These are phyloP conservation scores for Boletus fagicola DNA, from an alignment of 768 basidiomycete genomes.

Conservation along the genomic window DNA sequence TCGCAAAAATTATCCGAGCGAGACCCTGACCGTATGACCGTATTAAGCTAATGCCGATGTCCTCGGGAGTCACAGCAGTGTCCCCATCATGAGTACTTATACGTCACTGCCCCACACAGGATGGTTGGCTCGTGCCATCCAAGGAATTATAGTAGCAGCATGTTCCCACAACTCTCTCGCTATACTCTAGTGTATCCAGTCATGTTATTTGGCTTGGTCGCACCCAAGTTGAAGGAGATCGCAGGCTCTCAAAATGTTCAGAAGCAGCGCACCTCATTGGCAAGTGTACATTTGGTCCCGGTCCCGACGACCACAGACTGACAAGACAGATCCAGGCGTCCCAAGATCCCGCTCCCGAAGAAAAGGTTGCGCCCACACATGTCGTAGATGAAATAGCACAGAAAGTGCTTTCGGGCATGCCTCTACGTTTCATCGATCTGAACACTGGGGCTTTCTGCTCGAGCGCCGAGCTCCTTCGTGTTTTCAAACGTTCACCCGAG, in stretches of 20 bases:
- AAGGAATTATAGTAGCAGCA: neutral
- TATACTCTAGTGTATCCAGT: constrained; percentile 5
- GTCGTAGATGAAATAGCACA: constrained; percentile 19
- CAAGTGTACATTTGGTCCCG: neutral
- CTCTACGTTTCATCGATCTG: constrained; percentile 24
- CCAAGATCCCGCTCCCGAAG: constrained; percentile 1
- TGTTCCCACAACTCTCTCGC: constrained; percentile 7
- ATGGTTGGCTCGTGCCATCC: neutral
- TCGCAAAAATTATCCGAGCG: neutral
- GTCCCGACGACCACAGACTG: neutral
- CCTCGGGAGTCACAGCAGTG: too few species aligned
- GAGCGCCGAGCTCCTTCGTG: constrained; percentile 14
- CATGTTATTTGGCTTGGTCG: constrained; percentile 8
- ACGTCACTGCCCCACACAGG: neutral
- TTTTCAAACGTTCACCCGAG: constrained; percentile 17
- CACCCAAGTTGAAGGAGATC: neutral
- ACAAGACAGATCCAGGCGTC: neutral
- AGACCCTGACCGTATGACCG: neutral
- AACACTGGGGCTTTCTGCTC: constrained; percentile 22
- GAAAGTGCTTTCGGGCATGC: constrained; percentile 21
- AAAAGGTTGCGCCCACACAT: constrained; percentile 8
- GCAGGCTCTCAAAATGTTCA: neutral
- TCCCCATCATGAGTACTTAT: neutral
- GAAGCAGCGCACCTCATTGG: constrained; percentile 2
- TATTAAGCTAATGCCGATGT: too few species aligned